phyloP scores from a whole-genome alignment of 2,329 filamentous ascomycete species.

The Cytospora piceae region DNA sequence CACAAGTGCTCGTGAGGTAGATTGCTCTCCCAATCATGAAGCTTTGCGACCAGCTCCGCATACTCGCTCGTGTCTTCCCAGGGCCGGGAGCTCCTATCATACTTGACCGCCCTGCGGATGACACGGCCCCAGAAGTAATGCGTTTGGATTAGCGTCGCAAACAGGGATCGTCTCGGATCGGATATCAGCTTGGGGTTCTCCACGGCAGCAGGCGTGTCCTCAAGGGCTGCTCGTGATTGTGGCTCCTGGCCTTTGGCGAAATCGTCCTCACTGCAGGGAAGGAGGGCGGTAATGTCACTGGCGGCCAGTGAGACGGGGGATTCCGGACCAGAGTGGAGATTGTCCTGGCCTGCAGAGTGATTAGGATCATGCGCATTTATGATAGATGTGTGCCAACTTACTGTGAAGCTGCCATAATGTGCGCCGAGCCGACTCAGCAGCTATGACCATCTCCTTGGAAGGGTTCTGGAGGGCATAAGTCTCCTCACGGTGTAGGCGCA shows the following conservation, averaged over 20 bases:
- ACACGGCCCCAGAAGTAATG: slow-evolving; percentile 59
- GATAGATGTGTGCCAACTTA: slow-evolving; percentile 32
- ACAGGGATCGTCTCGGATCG: slow-evolving; percentile 53
- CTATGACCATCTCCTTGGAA: slow-evolving; percentile 49
- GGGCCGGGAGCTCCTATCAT: slow-evolving; percentile 48
- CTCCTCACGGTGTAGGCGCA: slow-evolving; percentile 60
- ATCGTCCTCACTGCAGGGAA: slow-evolving; percentile 57
- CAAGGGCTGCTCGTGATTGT: slow-evolving; percentile 54
- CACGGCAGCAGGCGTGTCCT: slow-evolving; percentile 55
- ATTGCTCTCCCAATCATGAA: slow-evolving; percentile 53
- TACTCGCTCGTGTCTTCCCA: slow-evolving; percentile 55
- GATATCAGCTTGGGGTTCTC: slow-evolving; percentile 49
- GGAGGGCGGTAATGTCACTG: slow-evolving; percentile 57
- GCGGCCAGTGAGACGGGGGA: slow-evolving; percentile 56
- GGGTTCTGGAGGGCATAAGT: slow-evolving; percentile 52
- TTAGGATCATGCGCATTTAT: slow-evolving; percentile 1
- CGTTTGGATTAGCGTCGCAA: slow-evolving; percentile 59
- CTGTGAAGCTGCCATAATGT: slow-evolving; percentile 64
- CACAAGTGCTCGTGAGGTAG: slow-evolving; percentile 55
- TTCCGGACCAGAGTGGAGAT: slow-evolving; percentile 56
- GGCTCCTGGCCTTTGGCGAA: slow-evolving; percentile 55
- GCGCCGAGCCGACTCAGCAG: slow-evolving; percentile 59
- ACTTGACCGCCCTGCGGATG: slow-evolving; percentile 51
- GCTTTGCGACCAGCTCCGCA: slow-evolving; percentile 45
- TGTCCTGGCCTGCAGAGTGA: slow-evolving; percentile 51